A percentile compares a stretch with the other conserved stretches of the same genome.
phyloP scores from a whole-genome alignment of 345 rosid genomes.

The Isatis tinctoria region DNA sequence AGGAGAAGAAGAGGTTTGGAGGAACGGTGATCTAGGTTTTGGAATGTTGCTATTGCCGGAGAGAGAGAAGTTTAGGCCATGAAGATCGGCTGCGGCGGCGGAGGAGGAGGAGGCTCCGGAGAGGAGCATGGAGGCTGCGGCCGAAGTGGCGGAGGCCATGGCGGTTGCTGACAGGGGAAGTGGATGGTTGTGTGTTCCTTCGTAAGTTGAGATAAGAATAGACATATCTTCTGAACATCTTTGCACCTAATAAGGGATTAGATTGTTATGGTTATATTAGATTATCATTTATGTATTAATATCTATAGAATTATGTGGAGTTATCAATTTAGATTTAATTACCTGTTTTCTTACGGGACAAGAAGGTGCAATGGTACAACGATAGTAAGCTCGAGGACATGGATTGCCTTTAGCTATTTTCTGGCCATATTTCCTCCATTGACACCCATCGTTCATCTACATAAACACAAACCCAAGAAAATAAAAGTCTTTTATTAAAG shows the following conservation, averaged over 20 bases:
- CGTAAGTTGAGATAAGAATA: slow-evolving; percentile 79
- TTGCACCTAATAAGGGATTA: slow-evolving; percentile 54
- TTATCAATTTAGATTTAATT: not conserved
- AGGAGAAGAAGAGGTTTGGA: slow-evolving; percentile 38
- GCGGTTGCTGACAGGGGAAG: slow-evolving; percentile 86
- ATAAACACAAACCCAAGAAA: slow-evolving; percentile 5
- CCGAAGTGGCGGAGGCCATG: slow-evolving; percentile 95
- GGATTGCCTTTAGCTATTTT: slow-evolving; percentile 93
- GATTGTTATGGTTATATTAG: not conserved
- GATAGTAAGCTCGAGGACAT: slow-evolving; percentile 95
- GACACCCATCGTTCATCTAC: slow-evolving; percentile 96
- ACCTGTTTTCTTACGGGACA: slow-evolving; percentile 98
- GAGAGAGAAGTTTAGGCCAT: slow-evolving; percentile 50
- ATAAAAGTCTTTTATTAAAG: not conserved
- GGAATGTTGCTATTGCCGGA: slow-evolving; percentile 39
- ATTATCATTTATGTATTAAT: not conserved
- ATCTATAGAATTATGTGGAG: not conserved
- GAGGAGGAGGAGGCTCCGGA: slow-evolving; percentile 47
- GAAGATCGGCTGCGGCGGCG: slow-evolving; percentile 35
- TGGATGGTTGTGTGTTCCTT: slow-evolving; percentile 92
- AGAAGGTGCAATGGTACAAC: slow-evolving; percentile 74
- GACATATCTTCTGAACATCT: slow-evolving; percentile 86
- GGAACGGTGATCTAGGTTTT: slow-evolving; percentile 42
- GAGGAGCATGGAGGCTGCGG: slow-evolving; percentile 84
- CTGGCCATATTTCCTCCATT: slow-evolving; percentile 97